These are phyloP conservation scores for Puya raimondii DNA, from an alignment of 176 grass and related monocot species.

Conservation along the genomic window DNA sequence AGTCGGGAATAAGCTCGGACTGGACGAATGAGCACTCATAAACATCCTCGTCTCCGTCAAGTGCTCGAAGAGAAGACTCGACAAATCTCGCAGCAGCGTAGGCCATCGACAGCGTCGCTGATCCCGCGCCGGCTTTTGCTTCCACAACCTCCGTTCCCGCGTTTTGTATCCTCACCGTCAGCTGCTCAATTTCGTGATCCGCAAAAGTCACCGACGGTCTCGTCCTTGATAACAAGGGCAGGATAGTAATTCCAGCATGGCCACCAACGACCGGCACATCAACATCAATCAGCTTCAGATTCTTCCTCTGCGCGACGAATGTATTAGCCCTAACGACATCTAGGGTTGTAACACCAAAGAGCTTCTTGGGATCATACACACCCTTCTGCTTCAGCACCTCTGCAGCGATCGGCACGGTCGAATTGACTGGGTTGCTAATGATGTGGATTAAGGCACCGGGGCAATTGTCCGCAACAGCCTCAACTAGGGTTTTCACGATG, in stretches of 20 bases:
- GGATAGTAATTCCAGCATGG: slow-evolving; percentile 17
- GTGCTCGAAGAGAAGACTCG: slow-evolving; percentile 31
- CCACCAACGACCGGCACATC: slow-evolving; percentile 48
- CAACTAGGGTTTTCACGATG: slow-evolving; percentile 49
- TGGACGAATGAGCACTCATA: slow-evolving; percentile 43
- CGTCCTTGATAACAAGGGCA: slow-evolving; percentile 44
- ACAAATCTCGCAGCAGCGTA: slow-evolving; percentile 45
- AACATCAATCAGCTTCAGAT: slow-evolving; percentile 37
- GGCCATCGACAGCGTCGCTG: slow-evolving; percentile 31
- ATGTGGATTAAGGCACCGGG: slow-evolving; percentile 48
- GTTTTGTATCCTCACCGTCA: slow-evolving; percentile 27
- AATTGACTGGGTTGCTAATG: slow-evolving; percentile 33
- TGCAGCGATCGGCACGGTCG: slow-evolving; percentile 44
- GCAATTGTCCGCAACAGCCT: slow-evolving; percentile 50
- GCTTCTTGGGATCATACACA: slow-evolving; percentile 36
- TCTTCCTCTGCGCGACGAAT: slow-evolving; percentile 29
- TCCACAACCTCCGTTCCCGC: slow-evolving; percentile 29
- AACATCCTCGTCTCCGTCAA: slow-evolving; percentile 29
- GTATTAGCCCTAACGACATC: slow-evolving; percentile 43
- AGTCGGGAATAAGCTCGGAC: slow-evolving; percentile 28
- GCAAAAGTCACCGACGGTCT: slow-evolving; percentile 32
- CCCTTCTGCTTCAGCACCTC: slow-evolving; percentile 35
- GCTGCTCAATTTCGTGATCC: slow-evolving; percentile 33
- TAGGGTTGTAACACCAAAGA: slow-evolving; percentile 45
- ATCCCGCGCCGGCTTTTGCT: slow-evolving; percentile 33